Evolutionary conservation across 2,329 filamentous ascomycete genomes (phyloP).

Genomic region (Phialophora macrospora): DNA sequence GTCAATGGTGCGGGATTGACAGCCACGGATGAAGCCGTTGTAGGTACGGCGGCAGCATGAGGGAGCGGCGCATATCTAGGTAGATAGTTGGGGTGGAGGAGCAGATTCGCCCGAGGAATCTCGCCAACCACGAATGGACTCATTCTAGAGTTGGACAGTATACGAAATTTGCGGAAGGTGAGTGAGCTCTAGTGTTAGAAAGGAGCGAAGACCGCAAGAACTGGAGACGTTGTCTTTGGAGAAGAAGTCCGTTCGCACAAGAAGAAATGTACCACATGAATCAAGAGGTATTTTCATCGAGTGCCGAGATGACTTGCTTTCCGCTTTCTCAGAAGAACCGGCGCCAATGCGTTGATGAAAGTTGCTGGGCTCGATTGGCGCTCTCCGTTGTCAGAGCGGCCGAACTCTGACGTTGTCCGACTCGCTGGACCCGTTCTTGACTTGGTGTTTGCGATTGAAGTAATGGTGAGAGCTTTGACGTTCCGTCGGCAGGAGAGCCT

Average conservation of each 20-base stretch:
- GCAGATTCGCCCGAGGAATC: too few species aligned
- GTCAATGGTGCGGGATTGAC: background rate
- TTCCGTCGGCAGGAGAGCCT: background rate
- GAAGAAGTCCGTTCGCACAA: background rate
- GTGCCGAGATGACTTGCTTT: background rate
- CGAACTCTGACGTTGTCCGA: background rate
- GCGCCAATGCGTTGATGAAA: conserved; percentile 20
- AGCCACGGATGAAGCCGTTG: conserved; percentile 1
- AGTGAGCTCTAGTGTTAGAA: too few species aligned
- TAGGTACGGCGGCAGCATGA: background rate
- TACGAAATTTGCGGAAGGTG: too few species aligned
- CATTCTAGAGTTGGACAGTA: too few species aligned
- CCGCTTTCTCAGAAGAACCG: conserved; percentile 13
- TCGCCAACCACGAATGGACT: too few species aligned
- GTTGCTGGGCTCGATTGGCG: conserved; percentile 4
- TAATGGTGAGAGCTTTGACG: background rate
- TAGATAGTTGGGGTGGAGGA: background rate
- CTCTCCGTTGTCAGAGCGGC: background rate
- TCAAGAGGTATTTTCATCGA: background rate
- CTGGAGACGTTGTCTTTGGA: background rate
- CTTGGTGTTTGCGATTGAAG: background rate
- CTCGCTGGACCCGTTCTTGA: background rate
- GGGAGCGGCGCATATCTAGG: background rate
- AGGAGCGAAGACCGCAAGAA: too few species aligned
- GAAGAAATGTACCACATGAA: background rate